Evolutionary conservation across 2,329 filamentous ascomycete species (phyloP).

Genomic region (Trichoderma afroharzianum): DNA sequence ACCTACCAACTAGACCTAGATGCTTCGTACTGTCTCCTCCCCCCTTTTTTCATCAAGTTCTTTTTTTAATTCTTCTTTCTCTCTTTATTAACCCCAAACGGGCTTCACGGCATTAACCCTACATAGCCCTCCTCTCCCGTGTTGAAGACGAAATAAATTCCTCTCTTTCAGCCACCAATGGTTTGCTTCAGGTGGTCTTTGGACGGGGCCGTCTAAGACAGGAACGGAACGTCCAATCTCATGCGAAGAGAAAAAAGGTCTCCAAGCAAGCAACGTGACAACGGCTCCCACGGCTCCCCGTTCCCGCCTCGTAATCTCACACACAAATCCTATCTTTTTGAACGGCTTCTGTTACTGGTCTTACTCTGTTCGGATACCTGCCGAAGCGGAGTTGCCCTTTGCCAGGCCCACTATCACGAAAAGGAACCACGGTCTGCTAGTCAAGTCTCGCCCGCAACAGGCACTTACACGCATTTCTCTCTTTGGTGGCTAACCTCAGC

Average conservation of each 20-base stretch:
- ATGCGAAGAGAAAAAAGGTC: background rate
- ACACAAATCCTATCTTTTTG: background rate
- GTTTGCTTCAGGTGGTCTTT: background rate
- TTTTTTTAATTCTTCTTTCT: background rate
- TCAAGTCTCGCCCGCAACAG: background rate
- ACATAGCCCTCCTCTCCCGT: background rate
- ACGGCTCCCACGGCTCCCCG: background rate
- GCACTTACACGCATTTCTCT: background rate
- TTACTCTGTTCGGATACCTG: slow-evolving; percentile 6
- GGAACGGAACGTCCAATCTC: background rate
- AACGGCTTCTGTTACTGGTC: background rate
- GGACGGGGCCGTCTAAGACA: background rate
- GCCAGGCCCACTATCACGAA: slow-evolving; percentile 17
- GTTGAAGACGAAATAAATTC: background rate
- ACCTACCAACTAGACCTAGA: too few relatives aligned
- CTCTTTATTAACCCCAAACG: background rate
- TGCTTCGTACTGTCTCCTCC: background rate
- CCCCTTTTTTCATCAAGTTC: background rate
- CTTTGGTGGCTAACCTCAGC: background rate
- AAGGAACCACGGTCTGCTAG: background rate
- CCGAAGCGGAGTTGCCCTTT: background rate
- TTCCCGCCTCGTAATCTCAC: background rate
- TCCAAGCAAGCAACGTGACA: background rate
- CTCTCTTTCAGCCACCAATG: background rate
- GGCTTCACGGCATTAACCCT: background rate